Conservation (phyloP, 768 basidiomycete species). For the Lyophyllum semitale region DNA sequence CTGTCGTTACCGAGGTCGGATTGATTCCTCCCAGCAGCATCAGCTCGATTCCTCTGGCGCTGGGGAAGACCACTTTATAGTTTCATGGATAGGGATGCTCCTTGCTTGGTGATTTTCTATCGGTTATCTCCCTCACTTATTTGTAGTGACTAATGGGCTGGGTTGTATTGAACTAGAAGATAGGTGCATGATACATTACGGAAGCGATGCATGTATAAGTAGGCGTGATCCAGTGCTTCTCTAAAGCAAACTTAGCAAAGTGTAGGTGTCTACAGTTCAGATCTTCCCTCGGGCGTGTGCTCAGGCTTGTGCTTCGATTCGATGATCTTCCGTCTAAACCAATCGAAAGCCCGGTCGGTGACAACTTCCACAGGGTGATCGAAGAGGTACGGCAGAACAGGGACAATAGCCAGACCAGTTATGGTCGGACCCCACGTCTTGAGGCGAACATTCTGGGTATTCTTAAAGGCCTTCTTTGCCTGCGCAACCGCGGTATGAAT, state of each 20-base stretch:
- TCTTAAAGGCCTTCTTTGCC: conserved; percentile 66
- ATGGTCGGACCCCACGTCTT: conserved; percentile 77
- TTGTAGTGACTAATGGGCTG: conserved; percentile 3
- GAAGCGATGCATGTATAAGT: neutral
- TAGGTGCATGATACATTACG: conserved; percentile 11
- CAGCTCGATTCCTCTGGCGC: conserved; percentile 76
- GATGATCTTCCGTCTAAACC: conserved; percentile 61
- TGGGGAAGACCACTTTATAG: conserved; percentile 52
- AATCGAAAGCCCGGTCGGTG: conserved; percentile 69
- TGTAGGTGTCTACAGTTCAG: conserved; percentile 6
- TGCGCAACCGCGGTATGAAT: conserved; percentile 83
- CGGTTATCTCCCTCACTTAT: conserved; percentile 5
- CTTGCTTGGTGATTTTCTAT: conserved; percentile 5
- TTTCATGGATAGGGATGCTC: conserved; percentile 5
- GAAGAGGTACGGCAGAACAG: conserved; percentile 72
- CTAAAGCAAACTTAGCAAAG: neutral
- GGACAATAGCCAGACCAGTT: conserved; percentile 74
- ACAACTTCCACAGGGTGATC: conserved; percentile 79
- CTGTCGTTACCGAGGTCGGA: conserved; percentile 96
- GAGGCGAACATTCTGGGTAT: conserved; percentile 55
- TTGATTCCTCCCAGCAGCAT: conserved; percentile 93
- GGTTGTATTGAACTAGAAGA: conserved; percentile 8
- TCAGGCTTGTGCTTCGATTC: conserved; percentile 29
- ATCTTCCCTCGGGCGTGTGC: conserved; percentile 10
- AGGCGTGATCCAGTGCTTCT: neutral